phyloP scores from a whole-genome alignment of 176 grass and related monocot genomes.

The maize (Zea mays) region Zm-B73-REFERENCE-NAM-5.0 NC_050100.1:117159001-117159500 shows the following conservation, averaged over 20 bases:
- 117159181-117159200: conserved; percentile 55
- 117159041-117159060: background rate
- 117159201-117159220: conserved; percentile 83
- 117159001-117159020: conserved; percentile 4
- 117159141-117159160: conserved; percentile 23
- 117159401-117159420: no score
- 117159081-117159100: background rate
- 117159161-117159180: background rate
- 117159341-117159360: no score
- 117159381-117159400: no score
- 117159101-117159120: background rate
- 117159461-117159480: no score
- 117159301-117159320: conserved; percentile 14
- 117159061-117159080: background rate
- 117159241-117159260: conserved; percentile 72
- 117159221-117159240: conserved; percentile 85
- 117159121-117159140: background rate
- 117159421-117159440: no score
- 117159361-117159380: no score
- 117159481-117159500: no score
- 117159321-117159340: conserved; percentile 10
- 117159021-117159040: background rate
- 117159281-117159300: conserved; percentile 3
- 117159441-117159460: no score
- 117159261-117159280: conserved; percentile 60